Conservation (phyloP, 75 land plant genomes). For the Cupressus sempervirens region DNA sequence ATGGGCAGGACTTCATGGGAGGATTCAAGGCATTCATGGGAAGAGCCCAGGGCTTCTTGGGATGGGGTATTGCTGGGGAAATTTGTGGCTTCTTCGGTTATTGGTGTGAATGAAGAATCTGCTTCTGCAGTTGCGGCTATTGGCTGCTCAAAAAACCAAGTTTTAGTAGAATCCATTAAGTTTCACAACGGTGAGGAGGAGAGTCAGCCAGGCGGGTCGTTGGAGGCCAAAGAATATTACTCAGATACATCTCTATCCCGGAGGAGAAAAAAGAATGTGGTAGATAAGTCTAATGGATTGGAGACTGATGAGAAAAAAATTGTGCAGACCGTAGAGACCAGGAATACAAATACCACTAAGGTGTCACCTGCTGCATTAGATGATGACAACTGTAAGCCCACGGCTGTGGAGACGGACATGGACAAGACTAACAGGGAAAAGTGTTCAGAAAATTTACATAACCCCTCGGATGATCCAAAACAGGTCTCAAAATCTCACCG, state of each 20-base stretch:
- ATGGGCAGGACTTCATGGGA: constrained; percentile 45
- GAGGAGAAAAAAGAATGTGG: constrained; percentile 44
- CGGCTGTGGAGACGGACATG: not conserved
- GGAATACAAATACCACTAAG: constrained; percentile 31
- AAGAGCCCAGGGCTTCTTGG: constrained; percentile 67
- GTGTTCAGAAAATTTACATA: constrained; percentile 36
- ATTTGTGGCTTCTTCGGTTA: constrained; percentile 15
- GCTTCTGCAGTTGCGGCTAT: not conserved
- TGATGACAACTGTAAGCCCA: constrained; percentile 4
- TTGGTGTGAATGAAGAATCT: not conserved
- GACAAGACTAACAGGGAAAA: constrained; percentile 39
- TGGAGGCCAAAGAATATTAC: constrained; percentile 64
- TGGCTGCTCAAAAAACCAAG: constrained; percentile 7
- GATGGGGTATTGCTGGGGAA: constrained; percentile 53
- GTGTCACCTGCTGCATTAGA: constrained; percentile 33
- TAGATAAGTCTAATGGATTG: constrained; percentile 29
- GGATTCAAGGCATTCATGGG: constrained; percentile 51
- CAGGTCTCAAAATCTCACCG: constrained; percentile 34
- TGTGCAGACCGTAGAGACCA: not conserved
- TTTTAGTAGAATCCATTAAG: not conserved
- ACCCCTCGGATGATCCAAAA: constrained; percentile 11
- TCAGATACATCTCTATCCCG: constrained; percentile 38
- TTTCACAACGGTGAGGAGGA: constrained; percentile 27
- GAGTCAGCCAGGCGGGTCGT: constrained; percentile 47
- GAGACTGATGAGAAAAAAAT: constrained; percentile 36